Base-by-base conservation (phyloP, 2,329 filamentous ascomycete species). In the Thelonectria rubi region DNA sequence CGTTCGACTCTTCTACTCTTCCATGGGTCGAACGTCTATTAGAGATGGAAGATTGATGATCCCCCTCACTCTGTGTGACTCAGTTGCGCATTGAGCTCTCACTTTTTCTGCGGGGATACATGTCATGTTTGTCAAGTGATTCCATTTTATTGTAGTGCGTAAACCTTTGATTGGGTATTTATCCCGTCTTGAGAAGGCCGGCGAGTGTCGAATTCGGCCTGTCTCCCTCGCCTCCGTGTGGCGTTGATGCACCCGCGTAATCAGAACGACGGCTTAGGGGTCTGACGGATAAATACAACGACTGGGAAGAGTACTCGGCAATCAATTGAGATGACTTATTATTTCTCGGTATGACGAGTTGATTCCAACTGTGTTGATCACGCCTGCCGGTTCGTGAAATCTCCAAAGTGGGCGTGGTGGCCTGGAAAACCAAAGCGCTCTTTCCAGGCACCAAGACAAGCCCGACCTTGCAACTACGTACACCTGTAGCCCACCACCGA, bases 21-120 rank as follows among this genome's bases (percentile, higher is more conserved):
- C 81, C 80, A 73, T 84, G 82, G 80, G 80, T 80, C 77, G 80
- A 80, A 81, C 76, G 82, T 80, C 82, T 84, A 84, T 80, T 79
- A 79, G 75, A 78, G 76, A 79, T 84, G 82, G 82, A 79, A 84
- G 78, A 84, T 79, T 63, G 68, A 83, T 69, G 74, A 71, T 75
- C 79, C 82, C 82, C 79, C 77, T 81, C 80, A 84, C 81, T 84
- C 81, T 84, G 82, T 79, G 74, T 75, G 66, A 69, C 78, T 80
- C 73, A 76, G 63, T 76, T 76, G 73, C 66, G 73, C 75, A 76
- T 79, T 76, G 78, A 76, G 79, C 73, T 76, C 73, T 82, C 76
- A 77, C 76, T 80, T 81, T 81, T 83, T 82, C 75, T 80, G 76
- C 64, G 76, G 79, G 79, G 77, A 74, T 63, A 81, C 78, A 81